phyloP scores from a whole-genome alignment of 257 asterid genomes.

The Nicotiana noctiflora region DNA sequence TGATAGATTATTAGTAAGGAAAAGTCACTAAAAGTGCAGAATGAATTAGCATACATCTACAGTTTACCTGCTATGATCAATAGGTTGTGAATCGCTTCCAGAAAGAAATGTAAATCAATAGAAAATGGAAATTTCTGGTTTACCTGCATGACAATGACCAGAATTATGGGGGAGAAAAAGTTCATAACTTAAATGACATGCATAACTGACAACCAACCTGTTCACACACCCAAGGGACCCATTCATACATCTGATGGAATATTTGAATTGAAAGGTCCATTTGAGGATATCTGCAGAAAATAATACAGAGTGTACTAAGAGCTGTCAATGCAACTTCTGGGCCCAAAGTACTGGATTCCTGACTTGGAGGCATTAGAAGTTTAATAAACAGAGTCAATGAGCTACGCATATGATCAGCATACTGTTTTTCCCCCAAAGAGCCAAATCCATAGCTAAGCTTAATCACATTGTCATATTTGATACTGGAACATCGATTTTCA shows the following conservation, averaged over 20 bases:
- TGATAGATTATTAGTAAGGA: neutral
- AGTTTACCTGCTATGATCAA: conserved; percentile 54
- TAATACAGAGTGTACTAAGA: conserved; percentile 67
- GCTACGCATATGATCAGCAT: conserved; percentile 47
- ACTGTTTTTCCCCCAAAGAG: conserved; percentile 44
- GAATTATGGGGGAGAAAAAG: neutral
- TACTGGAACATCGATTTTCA: conserved; percentile 20
- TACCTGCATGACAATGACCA: conserved; percentile 45
- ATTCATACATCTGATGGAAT: conserved; percentile 51
- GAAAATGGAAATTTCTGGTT: conserved; percentile 36
- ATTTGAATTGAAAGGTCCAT: conserved; percentile 40
- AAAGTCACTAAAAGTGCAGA: neutral
- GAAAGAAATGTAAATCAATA: conserved; percentile 49
- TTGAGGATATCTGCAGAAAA: conserved; percentile 57
- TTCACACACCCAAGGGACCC: conserved; percentile 78
- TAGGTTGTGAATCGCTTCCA: conserved; percentile 70
- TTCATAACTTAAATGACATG: conserved; percentile 11
- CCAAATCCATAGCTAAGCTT: conserved; percentile 21
- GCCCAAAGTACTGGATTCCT: conserved; percentile 28
- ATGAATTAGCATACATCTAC: neutral
- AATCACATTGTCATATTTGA: conserved; percentile 24
- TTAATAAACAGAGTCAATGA: conserved; percentile 52
- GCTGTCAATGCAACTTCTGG: conserved; percentile 61
- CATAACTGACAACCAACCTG: conserved; percentile 45
- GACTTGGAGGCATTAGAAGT: conserved; percentile 63